Conservation (phyloP, 306 rosid genomes). For the Styphnolobium japonicum region DNA sequence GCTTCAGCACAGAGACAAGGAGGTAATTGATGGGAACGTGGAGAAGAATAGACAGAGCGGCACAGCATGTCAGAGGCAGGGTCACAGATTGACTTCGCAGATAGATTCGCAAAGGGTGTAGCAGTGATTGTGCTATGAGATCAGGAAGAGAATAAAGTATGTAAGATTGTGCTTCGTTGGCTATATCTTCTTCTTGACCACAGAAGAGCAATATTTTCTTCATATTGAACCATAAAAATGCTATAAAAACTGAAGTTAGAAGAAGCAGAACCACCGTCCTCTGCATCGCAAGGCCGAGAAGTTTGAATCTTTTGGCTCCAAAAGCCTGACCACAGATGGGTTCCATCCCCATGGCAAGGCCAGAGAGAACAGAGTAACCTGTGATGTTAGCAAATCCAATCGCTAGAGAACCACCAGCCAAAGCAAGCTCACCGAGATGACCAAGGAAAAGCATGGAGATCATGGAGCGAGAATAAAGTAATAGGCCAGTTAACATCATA, state of each 20-base stretch:
- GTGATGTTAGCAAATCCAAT: slow-evolving; percentile 42
- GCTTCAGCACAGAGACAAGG: slow-evolving; percentile 9
- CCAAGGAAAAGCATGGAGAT: slow-evolving; percentile 47
- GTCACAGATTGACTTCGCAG: slow-evolving; percentile 38
- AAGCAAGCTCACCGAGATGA: slow-evolving; percentile 28
- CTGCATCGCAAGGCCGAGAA: slow-evolving; percentile 31
- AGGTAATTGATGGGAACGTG: slow-evolving; percentile 43
- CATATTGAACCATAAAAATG: slow-evolving; percentile 38
- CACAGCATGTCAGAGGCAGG: slow-evolving; percentile 32
- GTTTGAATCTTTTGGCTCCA: slow-evolving; percentile 36
- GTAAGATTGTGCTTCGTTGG: slow-evolving; percentile 31
- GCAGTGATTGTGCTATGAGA: slow-evolving; percentile 29
- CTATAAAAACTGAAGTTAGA: background rate
- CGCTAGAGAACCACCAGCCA: slow-evolving; percentile 44
- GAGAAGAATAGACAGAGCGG: slow-evolving; percentile 26
- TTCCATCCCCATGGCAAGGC: slow-evolving; percentile 50
- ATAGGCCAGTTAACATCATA: slow-evolving; percentile 17
- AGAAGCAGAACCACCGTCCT: slow-evolving; percentile 29
- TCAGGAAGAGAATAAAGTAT: slow-evolving; percentile 33
- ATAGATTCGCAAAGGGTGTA: slow-evolving; percentile 42
- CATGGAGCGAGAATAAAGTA: slow-evolving; percentile 39
- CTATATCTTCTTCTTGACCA: slow-evolving; percentile 37
- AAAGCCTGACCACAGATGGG: slow-evolving; percentile 42
- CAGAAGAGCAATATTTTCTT: background rate
- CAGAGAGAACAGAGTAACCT: slow-evolving; percentile 39